Conservation (phyloP, 768 basidiomycete genomes). For the Amanita rubescens region DNA sequence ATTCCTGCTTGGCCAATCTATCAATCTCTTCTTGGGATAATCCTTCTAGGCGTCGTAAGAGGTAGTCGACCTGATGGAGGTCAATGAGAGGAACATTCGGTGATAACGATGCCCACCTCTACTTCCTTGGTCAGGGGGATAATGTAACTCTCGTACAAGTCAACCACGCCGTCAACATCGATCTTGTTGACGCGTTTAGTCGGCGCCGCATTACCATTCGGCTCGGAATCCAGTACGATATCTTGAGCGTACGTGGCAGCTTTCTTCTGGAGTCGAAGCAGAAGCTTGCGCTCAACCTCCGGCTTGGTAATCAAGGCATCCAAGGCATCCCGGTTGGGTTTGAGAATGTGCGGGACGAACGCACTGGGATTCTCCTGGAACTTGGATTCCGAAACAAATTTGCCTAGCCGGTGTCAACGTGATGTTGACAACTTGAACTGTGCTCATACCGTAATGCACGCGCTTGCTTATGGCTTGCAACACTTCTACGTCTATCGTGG, state of each 20-base stretch:
- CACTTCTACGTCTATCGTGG: slow-evolving; percentile 91
- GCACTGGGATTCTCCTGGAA: slow-evolving; percentile 79
- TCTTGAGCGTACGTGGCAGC: slow-evolving; percentile 75
- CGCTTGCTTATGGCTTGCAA: slow-evolving; percentile 98
- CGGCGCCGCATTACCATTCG: slow-evolving; percentile 25
- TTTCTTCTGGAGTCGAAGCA: slow-evolving; percentile 82
- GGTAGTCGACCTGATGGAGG: slow-evolving; percentile 76
- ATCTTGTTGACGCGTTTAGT: slow-evolving; percentile 52
- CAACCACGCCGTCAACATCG: slow-evolving; percentile 87
- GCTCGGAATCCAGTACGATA: slow-evolving; percentile 58
- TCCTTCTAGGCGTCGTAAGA: slow-evolving; percentile 85
- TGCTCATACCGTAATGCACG: slow-evolving; percentile 84
- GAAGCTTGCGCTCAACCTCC: slow-evolving; percentile 82
- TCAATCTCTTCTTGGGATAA: slow-evolving; percentile 78
- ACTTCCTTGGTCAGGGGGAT: slow-evolving; percentile 98
- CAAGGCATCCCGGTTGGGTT: slow-evolving; percentile 68
- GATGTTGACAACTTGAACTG: background rate
- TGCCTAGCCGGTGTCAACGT: slow-evolving; percentile 46
- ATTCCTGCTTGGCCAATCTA: slow-evolving; percentile 29
- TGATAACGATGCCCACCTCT: slow-evolving; percentile 57
- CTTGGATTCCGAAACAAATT: slow-evolving; percentile 98
- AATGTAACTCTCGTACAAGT: slow-evolving; percentile 90
- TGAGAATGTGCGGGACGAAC: slow-evolving; percentile 88
- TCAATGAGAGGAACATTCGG: background rate
- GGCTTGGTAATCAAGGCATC: slow-evolving; percentile 94